Percentiles rank a stretch among this genome's conserved stretches.
Conservation (phyloP, 169 alveolate species). For the Eimeria praecox region DNA sequence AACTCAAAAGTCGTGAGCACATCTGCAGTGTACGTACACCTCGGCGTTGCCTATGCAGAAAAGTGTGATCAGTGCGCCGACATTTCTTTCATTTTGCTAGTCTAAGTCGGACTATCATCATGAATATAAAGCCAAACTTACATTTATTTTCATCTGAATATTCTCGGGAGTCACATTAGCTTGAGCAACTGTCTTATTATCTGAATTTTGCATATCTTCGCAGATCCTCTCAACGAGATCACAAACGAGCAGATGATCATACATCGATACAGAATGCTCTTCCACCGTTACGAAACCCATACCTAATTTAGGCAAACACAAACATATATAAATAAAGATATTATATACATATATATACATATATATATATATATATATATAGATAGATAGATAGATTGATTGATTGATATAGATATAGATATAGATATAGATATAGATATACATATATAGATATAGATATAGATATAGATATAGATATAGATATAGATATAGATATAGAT, state of each 20-base stretch:
- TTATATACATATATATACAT: too few relatives aligned
- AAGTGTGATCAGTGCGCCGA: background rate
- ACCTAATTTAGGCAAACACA: background rate
- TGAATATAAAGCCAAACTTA: background rate
- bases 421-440: background rate
- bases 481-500: too few relatives aligned
- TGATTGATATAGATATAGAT: too few relatives aligned
- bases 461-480: too few relatives aligned
- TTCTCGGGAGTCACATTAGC: background rate
- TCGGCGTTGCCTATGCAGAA: background rate
- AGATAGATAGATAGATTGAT: too few relatives aligned
- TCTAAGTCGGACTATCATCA: background rate
- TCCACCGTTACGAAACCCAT: slow-evolving; percentile 5
- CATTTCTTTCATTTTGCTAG: background rate
- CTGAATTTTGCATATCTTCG: background rate
- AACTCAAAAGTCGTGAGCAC: background rate
- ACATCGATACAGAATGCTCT: background rate
- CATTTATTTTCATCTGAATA: background rate
- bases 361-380: too few relatives aligned
- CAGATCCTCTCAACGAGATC: background rate
- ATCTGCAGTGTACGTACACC: slow-evolving; percentile 17
- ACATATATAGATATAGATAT: too few relatives aligned
- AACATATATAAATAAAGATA: background rate
- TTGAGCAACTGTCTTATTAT: background rate
- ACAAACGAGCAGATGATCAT: background rate